These are phyloP conservation scores for Fulvia fulva DNA, from an alignment of 2,329 filamentous ascomycete species.

Conservation along the genomic window DNA sequence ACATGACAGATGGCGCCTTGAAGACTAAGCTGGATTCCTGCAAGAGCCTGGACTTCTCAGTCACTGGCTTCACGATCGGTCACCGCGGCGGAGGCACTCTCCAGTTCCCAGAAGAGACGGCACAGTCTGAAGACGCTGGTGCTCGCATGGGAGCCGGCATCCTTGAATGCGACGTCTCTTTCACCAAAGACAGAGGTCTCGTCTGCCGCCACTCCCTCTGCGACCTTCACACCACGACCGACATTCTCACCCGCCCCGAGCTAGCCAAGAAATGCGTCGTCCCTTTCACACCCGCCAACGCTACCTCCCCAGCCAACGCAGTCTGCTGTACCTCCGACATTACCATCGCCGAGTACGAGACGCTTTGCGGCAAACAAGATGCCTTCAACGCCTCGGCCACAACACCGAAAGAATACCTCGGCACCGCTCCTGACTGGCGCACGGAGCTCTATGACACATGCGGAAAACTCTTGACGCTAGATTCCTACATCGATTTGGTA, in stretches of 20 bases:
- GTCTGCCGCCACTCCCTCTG: slow-evolving; percentile 12
- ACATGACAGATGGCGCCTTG: slow-evolving; percentile 9
- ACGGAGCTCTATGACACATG: slow-evolving; percentile 12
- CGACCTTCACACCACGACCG: slow-evolving; percentile 8
- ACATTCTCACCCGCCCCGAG: slow-evolving; percentile 4
- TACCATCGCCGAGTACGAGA: slow-evolving; percentile 8
- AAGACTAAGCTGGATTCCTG: slow-evolving; percentile 11
- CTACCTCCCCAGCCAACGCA: slow-evolving; percentile 7
- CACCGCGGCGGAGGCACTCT: slow-evolving; percentile 10
- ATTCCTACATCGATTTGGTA: slow-evolving; percentile 10
- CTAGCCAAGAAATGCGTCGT: slow-evolving; percentile 8
- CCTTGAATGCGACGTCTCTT: slow-evolving; percentile 10
- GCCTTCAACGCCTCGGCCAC: slow-evolving; percentile 10
- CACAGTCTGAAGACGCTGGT: slow-evolving; percentile 9
- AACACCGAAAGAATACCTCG: slow-evolving; percentile 3
- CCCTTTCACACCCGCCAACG: slow-evolving; percentile 8
- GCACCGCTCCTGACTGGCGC: slow-evolving; percentile 8
- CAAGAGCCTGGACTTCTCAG: slow-evolving; percentile 5
- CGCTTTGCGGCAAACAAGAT: slow-evolving; percentile 9
- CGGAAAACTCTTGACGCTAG: slow-evolving; percentile 8
- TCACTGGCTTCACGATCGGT: slow-evolving; percentile 9
- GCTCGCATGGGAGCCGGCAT: slow-evolving; percentile 11
- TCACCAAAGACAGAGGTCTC: slow-evolving; percentile 7
- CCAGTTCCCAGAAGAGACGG: slow-evolving; percentile 12
- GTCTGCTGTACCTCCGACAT: slow-evolving; percentile 12